These are phyloP conservation scores for Hypoxylon sp. DNA, from an alignment of 2,329 filamentous ascomycete genomes.

Conservation along the genomic window DNA sequence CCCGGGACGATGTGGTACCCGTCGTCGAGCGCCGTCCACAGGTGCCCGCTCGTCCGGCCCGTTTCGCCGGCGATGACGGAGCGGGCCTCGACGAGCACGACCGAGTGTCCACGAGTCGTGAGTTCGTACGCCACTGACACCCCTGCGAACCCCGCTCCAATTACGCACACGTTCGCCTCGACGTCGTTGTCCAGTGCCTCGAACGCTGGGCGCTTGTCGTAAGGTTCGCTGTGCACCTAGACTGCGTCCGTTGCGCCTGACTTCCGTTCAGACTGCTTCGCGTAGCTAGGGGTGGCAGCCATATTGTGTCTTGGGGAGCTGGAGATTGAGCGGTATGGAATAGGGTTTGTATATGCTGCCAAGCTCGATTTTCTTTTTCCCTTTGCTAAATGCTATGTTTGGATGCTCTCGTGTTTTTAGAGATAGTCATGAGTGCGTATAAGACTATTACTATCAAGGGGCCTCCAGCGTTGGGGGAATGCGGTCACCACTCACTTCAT, in stretches of 20 bases:
- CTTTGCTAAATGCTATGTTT: too few relatives aligned
- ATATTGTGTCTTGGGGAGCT: slow-evolving; percentile 5
- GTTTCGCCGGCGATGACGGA: slow-evolving; percentile 63
- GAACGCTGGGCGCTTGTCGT: slow-evolving; percentile 54
- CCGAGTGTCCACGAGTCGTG: slow-evolving; percentile 56
- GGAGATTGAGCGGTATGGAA: not conserved
- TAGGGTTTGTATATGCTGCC: too few relatives aligned
- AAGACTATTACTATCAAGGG: not conserved
- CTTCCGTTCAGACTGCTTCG: slow-evolving; percentile 47
- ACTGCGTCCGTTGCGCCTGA: slow-evolving; percentile 60
- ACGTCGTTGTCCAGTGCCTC: slow-evolving; percentile 52
- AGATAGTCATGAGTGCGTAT: not conserved
- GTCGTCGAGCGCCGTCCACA: slow-evolving; percentile 63
- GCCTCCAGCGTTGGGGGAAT: slow-evolving; percentile 3
- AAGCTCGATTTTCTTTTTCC: too few relatives aligned
- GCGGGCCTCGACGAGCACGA: slow-evolving; percentile 62
- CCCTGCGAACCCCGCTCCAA: slow-evolving; percentile 62
- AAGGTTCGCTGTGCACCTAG: slow-evolving; percentile 60
- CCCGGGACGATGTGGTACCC: slow-evolving; percentile 60
- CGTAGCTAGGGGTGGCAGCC: not conserved
- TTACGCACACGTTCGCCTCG: slow-evolving; percentile 57
- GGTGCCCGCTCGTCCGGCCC: slow-evolving; percentile 61
- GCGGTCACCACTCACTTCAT: slow-evolving; percentile 19
- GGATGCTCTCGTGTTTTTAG: too few relatives aligned
- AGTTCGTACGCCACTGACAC: slow-evolving; percentile 62